Evolutionary conservation across 148 eudicot genomes (phyloP), one percentile per base, ranked within the genome.

Genomic region (Agrostemma githago): DNA sequence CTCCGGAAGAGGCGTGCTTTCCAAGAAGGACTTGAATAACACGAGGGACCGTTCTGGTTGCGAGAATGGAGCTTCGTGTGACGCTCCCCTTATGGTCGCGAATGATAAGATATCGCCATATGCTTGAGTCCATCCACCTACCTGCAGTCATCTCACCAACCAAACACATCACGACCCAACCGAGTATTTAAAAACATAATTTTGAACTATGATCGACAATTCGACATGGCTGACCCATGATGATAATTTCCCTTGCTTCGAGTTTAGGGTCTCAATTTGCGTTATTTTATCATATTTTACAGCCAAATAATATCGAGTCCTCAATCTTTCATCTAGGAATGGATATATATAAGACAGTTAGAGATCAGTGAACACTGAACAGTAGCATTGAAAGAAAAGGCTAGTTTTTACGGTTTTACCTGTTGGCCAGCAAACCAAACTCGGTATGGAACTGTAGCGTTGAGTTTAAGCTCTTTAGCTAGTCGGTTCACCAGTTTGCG

Each of bases 71-170:
- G 84, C 97, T 84, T 92, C 97, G 71, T 92, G 97, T 26, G 97
- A 84, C 11, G 97, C 97, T 4, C 97, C 97, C 87, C 97, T 79
- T 57, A 92, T 77, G 8, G 97, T 92, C 26, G 97, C 97, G 65
- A 92, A 92, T 17, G 93, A 87, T 37, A 92, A 79, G 39, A 85
- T 79, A 19, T 84, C 70, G 7, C 93, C 96, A 21, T 88, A 92
- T 57, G 85, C 93, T 78, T 88, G 85, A 8, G 97, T 92, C 97
- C 97, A 92, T 61, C 97, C 97, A 3, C 97, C 97, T 46, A 92
- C 97, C 97, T 92, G 20, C n/a, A n/a, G n/a, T 81, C 58, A 56
- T 44, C 38, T 19, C 68, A 15, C 46, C 34, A n/a, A n/a, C n/a
- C n/a, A n/a, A 58, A 15, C 54, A 44, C 41, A 34, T 43, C 5